phyloP scores from a whole-genome alignment of 768 basidiomycete genomes.

The Collybia nuda region DNA sequence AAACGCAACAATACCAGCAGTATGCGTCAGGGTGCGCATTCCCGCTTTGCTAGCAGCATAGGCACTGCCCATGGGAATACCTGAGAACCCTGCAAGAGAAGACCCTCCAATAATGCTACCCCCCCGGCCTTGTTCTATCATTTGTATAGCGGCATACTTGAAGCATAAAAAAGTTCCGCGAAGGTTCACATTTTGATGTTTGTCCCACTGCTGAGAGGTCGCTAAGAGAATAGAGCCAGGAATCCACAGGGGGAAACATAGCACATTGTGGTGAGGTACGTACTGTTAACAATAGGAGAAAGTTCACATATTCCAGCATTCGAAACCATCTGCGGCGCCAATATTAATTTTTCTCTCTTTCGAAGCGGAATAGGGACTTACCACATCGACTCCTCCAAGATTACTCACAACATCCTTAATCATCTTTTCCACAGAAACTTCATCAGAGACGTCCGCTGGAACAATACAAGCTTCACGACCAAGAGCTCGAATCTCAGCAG shows the following conservation, averaged over 20 bases:
- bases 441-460: background rate
- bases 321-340: conserved; percentile 35
- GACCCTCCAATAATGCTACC: conserved; percentile 11
- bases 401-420: background rate
- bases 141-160: conserved; percentile 12
- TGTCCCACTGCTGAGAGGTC: conserved; percentile 11
- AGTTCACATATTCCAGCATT: conserved; percentile 38
- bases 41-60: conserved; percentile 40
- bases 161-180: conserved; percentile 8
- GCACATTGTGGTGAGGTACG: conserved; percentile 6
- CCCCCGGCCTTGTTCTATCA: conserved; percentile 10
- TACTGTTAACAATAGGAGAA: too few species aligned
- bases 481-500: background rate
- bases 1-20: too few species aligned
- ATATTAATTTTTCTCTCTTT: too few species aligned
- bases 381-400: conserved; percentile 2
- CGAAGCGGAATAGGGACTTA: too few species aligned
- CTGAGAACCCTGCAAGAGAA: background rate
- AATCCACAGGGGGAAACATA: background rate
- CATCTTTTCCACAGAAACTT: background rate
- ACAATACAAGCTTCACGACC: background rate
- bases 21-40: conserved; percentile 10
- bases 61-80: conserved; percentile 35
- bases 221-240: too few species aligned
- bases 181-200: conserved; percentile 8